Conservation (phyloP, 225 moss, liverwort and hornwort genomes). For the Antitrichia curtipendula region DNA sequence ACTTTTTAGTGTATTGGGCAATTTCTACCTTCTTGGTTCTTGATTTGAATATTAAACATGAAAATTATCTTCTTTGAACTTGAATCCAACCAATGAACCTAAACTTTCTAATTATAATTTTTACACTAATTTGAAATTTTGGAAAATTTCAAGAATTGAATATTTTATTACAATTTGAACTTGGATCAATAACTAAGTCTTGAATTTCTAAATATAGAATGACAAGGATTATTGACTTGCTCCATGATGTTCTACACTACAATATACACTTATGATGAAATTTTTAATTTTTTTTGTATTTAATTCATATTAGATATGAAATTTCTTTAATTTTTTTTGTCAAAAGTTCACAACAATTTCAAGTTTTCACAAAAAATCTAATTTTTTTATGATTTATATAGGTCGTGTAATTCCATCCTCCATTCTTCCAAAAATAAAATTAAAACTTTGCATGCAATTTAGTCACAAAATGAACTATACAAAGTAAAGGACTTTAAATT, state of each 20-base stretch:
- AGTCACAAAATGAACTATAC: not conserved
- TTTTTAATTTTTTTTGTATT: rapidly evolving
- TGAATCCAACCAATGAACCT: too few relatives aligned
- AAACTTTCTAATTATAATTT: too few relatives aligned
- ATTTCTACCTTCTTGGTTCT: too few relatives aligned
- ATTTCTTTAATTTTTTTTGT: not conserved
- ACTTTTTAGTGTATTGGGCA: too few relatives aligned
- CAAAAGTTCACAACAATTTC: not conserved
- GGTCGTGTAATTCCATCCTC: not conserved
- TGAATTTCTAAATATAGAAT: too few relatives aligned
- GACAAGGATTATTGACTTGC: too few relatives aligned
- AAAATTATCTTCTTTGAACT: too few relatives aligned
- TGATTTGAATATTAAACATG: too few relatives aligned
- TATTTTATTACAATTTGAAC: too few relatives aligned
- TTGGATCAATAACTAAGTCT: too few relatives aligned
- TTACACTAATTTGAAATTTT: too few relatives aligned
- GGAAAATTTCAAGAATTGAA: too few relatives aligned
- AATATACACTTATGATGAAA: rapidly evolving
- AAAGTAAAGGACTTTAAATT: not conserved
- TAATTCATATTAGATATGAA: not conserved
- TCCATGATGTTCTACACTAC: not conserved
- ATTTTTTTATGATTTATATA: not conserved
- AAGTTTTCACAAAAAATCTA: not conserved
- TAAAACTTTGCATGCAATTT: not conserved
- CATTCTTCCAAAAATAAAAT: not conserved